phyloP scores from a whole-genome alignment of 371 early-diverging fungal genomes.

The Syncephalastrum monosporum region DNA sequence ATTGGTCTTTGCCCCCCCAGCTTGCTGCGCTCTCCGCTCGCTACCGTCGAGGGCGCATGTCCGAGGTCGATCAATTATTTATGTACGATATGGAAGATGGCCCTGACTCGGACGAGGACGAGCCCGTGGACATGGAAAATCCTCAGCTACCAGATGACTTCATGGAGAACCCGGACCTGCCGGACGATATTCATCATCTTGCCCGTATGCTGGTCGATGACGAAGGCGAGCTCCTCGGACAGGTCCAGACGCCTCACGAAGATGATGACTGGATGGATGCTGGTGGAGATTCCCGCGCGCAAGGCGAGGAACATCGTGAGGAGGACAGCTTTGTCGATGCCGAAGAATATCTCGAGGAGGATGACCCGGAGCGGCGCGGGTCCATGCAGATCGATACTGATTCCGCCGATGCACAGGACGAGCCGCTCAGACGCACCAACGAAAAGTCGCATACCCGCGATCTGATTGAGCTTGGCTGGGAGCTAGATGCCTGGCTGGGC shows the following conservation, averaged over 20 bases:
- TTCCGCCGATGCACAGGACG: background rate
- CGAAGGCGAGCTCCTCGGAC: slow-evolving; percentile 9
- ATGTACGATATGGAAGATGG: slow-evolving; percentile 19
- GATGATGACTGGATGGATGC: slow-evolving; percentile 12
- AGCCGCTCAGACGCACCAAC: slow-evolving; percentile 8
- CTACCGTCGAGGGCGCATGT: slow-evolving; percentile 31
- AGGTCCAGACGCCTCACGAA: slow-evolving; percentile 12
- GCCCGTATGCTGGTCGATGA: slow-evolving; percentile 13
- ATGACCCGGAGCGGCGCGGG: too few species aligned
- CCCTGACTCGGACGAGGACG: slow-evolving; percentile 17
- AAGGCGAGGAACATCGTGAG: slow-evolving; percentile 7
- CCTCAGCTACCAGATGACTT: background rate
- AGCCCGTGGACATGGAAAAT: slow-evolving; percentile 7
- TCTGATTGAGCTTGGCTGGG: slow-evolving; percentile 38
- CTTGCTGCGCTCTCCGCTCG: slow-evolving; percentile 39
- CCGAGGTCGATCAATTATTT: slow-evolving; percentile 16
- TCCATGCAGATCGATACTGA: too few species aligned
- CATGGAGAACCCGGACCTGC: background rate
- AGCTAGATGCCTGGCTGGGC: slow-evolving; percentile 33
- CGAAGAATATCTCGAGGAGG: slow-evolving; percentile 11
- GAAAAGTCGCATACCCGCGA: slow-evolving; percentile 13
- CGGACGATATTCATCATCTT: too few species aligned
- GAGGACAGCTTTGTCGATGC: slow-evolving; percentile 10
- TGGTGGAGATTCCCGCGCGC: slow-evolving; percentile 10
- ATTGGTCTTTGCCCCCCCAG: slow-evolving; percentile 47